These are phyloP conservation scores for Crucibulum laeve DNA, from an alignment of 768 basidiomycete genomes.

Conservation along the genomic window DNA sequence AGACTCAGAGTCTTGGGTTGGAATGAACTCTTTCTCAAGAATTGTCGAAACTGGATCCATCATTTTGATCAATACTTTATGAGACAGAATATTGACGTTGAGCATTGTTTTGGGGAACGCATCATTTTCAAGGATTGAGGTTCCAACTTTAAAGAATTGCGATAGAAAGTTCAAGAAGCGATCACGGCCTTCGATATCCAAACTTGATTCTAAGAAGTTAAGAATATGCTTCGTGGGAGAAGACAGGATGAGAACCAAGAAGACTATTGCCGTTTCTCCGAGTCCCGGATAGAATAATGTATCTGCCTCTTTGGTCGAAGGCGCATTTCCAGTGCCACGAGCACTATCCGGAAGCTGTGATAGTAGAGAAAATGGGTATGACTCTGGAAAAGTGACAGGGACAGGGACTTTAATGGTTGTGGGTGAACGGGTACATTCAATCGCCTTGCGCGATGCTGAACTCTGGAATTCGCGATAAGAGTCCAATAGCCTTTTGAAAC, in stretches of 20 bases:
- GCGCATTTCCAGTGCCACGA: conserved; percentile 35
- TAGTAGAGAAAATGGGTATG: conserved; percentile 87
- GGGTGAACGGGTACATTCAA: conserved; percentile 62
- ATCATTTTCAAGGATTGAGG: conserved; percentile 79
- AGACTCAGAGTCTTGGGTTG: conserved; percentile 53
- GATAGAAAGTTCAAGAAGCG: conserved; percentile 67
- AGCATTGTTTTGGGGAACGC: conserved; percentile 91
- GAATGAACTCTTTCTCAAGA: conserved; percentile 80
- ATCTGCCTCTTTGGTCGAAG: conserved; percentile 40
- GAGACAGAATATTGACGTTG: conserved; percentile 84
- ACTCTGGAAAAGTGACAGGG: conserved; percentile 88
- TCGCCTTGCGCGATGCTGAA: conserved; percentile 57
- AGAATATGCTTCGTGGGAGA: conserved; percentile 74
- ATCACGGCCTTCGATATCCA: conserved; percentile 88
- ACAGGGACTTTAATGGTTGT: conserved; percentile 51
- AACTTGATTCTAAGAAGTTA: conserved; percentile 70
- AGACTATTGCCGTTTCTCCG: conserved; percentile 83
- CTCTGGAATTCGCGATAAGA: conserved; percentile 83
- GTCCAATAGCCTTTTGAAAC: conserved; percentile 62
- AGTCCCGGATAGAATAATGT: conserved; percentile 66
- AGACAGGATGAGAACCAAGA: conserved; percentile 78
- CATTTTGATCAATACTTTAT: conserved; percentile 84
- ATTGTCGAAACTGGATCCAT: conserved; percentile 77
- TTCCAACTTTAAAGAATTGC: conserved; percentile 76
- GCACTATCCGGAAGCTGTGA: conserved; percentile 57